Evolutionary conservation across 495 filamentous ascomycete species (phyloP), one percentile per base, ranked within the genome.

Genomic region (Penicillium salamii): DNA sequence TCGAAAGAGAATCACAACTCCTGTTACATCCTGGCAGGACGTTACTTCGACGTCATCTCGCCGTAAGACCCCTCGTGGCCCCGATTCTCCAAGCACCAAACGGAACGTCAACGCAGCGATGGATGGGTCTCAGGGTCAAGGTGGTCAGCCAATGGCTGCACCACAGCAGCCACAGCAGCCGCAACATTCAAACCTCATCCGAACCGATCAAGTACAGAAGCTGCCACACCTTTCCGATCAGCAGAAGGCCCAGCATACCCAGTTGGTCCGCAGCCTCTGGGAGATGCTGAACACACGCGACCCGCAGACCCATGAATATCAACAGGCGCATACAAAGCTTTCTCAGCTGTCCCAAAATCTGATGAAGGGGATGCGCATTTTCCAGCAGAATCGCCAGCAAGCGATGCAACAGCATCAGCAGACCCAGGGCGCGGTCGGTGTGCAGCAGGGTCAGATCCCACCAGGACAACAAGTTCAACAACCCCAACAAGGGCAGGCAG

Each of bases 241-340:
- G 11, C 83, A 87, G 44, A 88, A 84, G 55, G 47, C 57, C 7
- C 85, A 87, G 59, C 89, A 90, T 50, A 78, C 86, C 42, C 65
- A 75, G 37, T 76, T 86, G 3, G 75, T 92, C 11, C 75, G 77
- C 14, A 62, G 55, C 12, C 65, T 91, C 8, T 89, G 85, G 77
- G 65, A 73, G 12, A 58, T 73, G 8, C 76, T 91, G 31, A 83
- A 86, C 34, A 78, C 59, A 13, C 75, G 79, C n/a, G 69, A 78
- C 7, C 64, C 72, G 5, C 76, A 81, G 13, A 79, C 72, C 3
- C 46, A 67, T 1, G 80, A 86, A 43, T 83, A 88, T 39, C 70
- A 75, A 43, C 62, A 68, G 1, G 88, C 89, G 1, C 83, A 85
- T 59, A 66, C 68, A 11, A 88, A 84, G 60, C 75, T 92, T 6